Evolutionary conservation across 2,329 filamentous ascomycete genomes (phyloP).

Genomic region (Claviceps paspali): DNA sequence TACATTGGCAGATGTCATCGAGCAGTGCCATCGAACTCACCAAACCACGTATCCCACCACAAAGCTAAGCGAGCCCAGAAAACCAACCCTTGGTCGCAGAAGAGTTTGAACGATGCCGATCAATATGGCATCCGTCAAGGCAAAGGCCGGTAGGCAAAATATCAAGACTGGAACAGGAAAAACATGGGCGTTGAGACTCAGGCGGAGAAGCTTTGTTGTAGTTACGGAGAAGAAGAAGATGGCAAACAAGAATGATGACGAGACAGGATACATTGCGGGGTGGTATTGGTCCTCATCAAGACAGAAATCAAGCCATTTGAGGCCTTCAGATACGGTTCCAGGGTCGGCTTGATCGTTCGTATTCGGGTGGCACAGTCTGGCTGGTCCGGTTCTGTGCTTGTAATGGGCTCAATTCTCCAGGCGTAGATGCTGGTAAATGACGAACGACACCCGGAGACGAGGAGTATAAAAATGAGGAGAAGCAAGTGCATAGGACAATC

Average conservation of each 20-base stretch:
- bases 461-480: too few relatives aligned
- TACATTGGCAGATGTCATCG: too few relatives aligned
- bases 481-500: too few relatives aligned
- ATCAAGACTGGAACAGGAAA: slow-evolving; percentile 15
- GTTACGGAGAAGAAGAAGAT: slow-evolving; percentile 15
- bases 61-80: slow-evolving; percentile 10
- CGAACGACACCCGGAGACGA: too few relatives aligned
- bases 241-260: slow-evolving; percentile 16
- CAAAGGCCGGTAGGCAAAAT: slow-evolving; percentile 17
- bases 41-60: slow-evolving; percentile 11
- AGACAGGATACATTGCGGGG: slow-evolving; percentile 6
- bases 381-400: too few relatives aligned
- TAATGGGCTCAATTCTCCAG: not conserved
- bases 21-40: slow-evolving; percentile 14
- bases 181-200: slow-evolving; percentile 13
- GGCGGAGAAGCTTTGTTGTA: slow-evolving; percentile 15
- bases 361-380: not conserved
- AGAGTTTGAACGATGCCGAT: slow-evolving; percentile 13
- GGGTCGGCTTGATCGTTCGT: not conserved
- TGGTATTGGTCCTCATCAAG: slow-evolving; percentile 4
- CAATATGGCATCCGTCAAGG: slow-evolving; percentile 14
- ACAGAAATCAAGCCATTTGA: not conserved
- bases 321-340: not conserved
- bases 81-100: slow-evolving; percentile 12
- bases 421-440: too few relatives aligned